Evolutionary conservation across 2,329 filamentous ascomycete genomes (phyloP), one percentile per base, ranked within the genome.

Genomic region (Aureobasidium sp.): DNA sequence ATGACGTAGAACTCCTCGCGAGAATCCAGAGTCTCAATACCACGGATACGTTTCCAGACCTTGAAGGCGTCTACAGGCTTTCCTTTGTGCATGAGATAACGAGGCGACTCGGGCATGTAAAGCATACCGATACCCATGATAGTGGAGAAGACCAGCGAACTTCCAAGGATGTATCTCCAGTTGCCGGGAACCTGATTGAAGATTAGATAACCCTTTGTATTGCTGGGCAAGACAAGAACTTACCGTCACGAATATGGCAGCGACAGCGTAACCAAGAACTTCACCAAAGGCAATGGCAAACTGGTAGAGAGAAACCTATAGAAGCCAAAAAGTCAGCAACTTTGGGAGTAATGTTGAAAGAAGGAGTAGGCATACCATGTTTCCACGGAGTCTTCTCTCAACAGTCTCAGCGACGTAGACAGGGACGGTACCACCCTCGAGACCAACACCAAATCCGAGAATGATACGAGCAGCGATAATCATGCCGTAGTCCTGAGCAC

Each of bases 281-380:
- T 90, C 87, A 31, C 87, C 87, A 0, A 90, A 78, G 0, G 88
- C 88, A 68, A 90, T 90, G 74, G 88, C 89, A 73, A 90, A 83
- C 70, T 90, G 88, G 71, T 90, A 90, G 0, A 90, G 76, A 0
- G 86, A 89, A 1, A 90, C 24, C 24, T 24, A 24, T 4, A 24
- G 24, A 24, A 24, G 24, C 24, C 24, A 24, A 24, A 24, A 24
- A 24, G 24, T 24, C 24, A 24, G 24, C 24, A 24, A 24, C 24
- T 24, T 24, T 24, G 2, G 2, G 24, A 4, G 24, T 24, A 24
- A 24, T 24, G 24, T 24, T 24, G 24, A 24, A 24, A 24, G 24
- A 4, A 24, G 24, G 24, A 24, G 24, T 24, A 24, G 24, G 4
- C 24, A 24, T 24, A 24, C 87, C 54, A 90, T 74, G 71, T 90